A percentile compares a stretch with the other conserved stretches of the same genome.
phyloP scores from a whole-genome alignment of 306 rosid species.

The Luffa acutangula region DNA sequence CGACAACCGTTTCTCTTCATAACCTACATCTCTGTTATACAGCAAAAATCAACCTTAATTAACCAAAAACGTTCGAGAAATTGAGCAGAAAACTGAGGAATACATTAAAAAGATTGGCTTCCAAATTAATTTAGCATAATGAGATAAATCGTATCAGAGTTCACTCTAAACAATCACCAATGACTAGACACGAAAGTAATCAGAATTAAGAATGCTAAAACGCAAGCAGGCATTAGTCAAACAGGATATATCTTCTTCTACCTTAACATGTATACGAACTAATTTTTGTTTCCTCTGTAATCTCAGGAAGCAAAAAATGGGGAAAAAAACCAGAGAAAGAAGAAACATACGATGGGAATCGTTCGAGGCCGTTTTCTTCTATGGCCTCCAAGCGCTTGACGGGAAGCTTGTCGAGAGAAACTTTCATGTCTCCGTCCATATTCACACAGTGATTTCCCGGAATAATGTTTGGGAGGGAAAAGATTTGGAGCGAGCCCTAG shows the following conservation, averaged over 20 bases:
- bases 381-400: slow-evolving; percentile 76
- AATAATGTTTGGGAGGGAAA: background rate
- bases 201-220: background rate
- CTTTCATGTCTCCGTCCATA: slow-evolving; percentile 46
- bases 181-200: background rate
- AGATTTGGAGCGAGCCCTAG: slow-evolving; percentile 7
- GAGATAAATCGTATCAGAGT: background rate
- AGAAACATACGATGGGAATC: slow-evolving; percentile 59
- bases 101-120: background rate
- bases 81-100: background rate
- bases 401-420: slow-evolving; percentile 85
- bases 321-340: background rate
- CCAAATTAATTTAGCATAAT: background rate
- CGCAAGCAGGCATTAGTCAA: background rate
- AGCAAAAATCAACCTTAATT: background rate
- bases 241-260: background rate
- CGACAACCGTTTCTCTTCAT: slow-evolving; percentile 69
- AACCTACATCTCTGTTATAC: slow-evolving; percentile 52
- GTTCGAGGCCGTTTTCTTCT: slow-evolving; percentile 74
- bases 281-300: background rate
- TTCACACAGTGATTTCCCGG: background rate
- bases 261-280: background rate
- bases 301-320: background rate
- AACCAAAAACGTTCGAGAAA: background rate
- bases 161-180: background rate